phyloP scores from a whole-genome alignment of 129 eudicot genomes.

The Saussurea involucrata region DNA sequence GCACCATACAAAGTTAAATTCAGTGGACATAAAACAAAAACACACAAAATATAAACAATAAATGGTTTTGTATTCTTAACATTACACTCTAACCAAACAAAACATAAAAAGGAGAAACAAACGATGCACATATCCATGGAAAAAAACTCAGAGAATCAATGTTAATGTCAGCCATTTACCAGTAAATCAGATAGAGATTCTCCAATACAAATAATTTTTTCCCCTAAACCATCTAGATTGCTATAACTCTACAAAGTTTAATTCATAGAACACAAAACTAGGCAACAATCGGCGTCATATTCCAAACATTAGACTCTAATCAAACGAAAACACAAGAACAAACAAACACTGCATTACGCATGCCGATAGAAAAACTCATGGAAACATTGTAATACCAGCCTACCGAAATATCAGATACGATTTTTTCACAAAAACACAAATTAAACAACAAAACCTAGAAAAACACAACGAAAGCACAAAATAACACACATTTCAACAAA shows the following conservation, averaged over 20 bases:
- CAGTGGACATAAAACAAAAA: not conserved
- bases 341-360: not conserved
- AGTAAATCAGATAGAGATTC: not conserved
- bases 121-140: conserved; percentile 8
- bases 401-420: conserved; percentile 2
- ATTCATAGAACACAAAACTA: not conserved
- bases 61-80: not conserved
- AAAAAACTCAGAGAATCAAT: conserved; percentile 7
- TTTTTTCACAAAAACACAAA: not conserved
- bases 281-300: not conserved
- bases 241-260: conserved; percentile 1
- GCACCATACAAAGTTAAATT: not conserved
- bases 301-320: not conserved
- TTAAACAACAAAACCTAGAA: not conserved
- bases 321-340: not conserved
- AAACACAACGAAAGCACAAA: not conserved
- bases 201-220: not conserved
- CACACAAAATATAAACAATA: not conserved
- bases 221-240: not conserved
- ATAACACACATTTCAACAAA: not conserved
- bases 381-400: not conserved
- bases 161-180: conserved; percentile 8
- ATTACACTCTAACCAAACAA: conserved; percentile 5
- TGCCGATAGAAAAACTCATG: not conserved
- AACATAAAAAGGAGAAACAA: conserved; percentile 1